Conservation (phyloP, 2,329 filamentous ascomycete genomes). For the Clonostachys rosea region DNA sequence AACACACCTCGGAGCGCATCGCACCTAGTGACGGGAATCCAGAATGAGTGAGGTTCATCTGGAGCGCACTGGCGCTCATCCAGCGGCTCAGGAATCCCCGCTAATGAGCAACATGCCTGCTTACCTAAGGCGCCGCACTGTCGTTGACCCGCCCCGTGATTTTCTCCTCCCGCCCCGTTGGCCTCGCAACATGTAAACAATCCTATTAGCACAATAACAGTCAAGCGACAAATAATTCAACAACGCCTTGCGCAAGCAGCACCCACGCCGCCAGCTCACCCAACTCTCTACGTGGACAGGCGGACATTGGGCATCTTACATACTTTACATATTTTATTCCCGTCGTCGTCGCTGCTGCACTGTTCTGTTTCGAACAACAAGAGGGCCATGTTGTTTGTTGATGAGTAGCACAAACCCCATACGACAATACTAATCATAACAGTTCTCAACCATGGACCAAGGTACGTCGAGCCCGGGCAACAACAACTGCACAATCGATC, state of each 20-base stretch:
- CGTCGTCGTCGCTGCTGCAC: background rate
- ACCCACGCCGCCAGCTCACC: too few relatives aligned
- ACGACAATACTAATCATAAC: conserved; percentile 7
- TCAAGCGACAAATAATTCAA: too few relatives aligned
- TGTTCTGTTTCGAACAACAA: background rate
- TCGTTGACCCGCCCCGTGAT: too few relatives aligned
- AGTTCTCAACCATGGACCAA: conserved; percentile 13
- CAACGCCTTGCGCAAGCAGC: too few relatives aligned
- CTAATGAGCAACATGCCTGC: conserved; percentile 5
- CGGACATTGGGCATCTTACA: background rate
- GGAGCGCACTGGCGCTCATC: background rate
- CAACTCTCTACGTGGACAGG: too few relatives aligned
- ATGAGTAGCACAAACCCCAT: too few relatives aligned
- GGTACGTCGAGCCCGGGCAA: background rate
- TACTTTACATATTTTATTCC: background rate
- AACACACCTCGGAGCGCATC: too few relatives aligned
- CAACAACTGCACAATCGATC: background rate
- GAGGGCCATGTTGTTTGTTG: too few relatives aligned
- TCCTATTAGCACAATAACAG: background rate
- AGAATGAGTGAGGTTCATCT: too few relatives aligned
- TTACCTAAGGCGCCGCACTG: conserved; percentile 11
- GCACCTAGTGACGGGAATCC: too few relatives aligned
- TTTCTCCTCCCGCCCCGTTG: conserved; percentile 25
- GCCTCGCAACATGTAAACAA: conserved; percentile 37
- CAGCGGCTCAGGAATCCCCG: background rate